These are phyloP conservation scores for Curvularia sp. DNA, from an alignment of 2,329 filamentous ascomycete species.

Conservation along the genomic window DNA sequence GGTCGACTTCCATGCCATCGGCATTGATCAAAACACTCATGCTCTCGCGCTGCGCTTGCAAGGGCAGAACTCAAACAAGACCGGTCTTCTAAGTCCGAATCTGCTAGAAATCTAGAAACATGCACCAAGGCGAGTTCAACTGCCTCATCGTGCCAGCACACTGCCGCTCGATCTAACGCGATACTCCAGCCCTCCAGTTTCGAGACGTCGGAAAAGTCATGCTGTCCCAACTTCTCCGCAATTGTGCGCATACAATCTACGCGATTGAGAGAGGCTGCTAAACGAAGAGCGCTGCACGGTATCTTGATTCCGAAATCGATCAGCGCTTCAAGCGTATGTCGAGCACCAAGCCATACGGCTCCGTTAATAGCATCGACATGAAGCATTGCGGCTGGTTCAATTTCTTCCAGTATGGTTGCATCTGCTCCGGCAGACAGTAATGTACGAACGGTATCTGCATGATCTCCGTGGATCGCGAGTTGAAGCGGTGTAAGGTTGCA, in stretches of 20 bases:
- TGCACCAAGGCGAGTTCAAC: too few species aligned
- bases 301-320: constrained; percentile 6
- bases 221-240: too few species aligned
- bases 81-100: too few species aligned
- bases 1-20: too few species aligned
- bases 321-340: neutral
- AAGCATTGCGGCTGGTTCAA: neutral
- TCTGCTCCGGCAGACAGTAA: neutral
- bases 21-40: too few species aligned
- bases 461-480: constrained; percentile 4
- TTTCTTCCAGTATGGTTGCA: neutral
- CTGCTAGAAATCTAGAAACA: too few species aligned
- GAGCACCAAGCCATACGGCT: neutral
- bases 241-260: neutral
- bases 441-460: neutral
- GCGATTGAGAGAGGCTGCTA: constrained; percentile 5
- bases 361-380: neutral
- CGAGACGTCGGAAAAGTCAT: too few species aligned
- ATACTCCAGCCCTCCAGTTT: too few species aligned
- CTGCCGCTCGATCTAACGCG: too few species aligned
- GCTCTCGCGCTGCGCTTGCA: too few species aligned
- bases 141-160: too few species aligned
- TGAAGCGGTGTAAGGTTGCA: neutral
- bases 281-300: neutral
- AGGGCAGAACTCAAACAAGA: too few species aligned